phyloP scores from a whole-genome alignment of 305 asterid genomes.

The Plantago rigida region DNA sequence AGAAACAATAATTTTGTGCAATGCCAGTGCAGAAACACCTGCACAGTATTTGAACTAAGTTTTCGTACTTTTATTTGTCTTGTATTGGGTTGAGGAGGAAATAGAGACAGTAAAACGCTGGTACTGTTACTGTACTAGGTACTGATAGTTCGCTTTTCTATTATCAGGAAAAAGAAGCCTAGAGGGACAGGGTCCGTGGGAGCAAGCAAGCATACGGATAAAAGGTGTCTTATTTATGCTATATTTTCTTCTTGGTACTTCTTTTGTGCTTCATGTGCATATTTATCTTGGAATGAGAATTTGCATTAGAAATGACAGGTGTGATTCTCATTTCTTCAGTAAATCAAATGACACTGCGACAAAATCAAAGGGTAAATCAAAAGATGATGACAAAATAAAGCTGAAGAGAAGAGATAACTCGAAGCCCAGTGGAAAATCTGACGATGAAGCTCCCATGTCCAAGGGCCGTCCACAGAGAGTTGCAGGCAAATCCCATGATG shows the following conservation, averaged over 20 bases:
- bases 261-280: not conserved
- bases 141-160: constrained; percentile 25
- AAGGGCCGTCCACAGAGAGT: constrained; percentile 36
- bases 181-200: constrained; percentile 41
- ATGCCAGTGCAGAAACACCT: not conserved
- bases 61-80: not conserved
- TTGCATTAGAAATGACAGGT: constrained; percentile 21
- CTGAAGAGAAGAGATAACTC: constrained; percentile 25
- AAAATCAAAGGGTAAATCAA: constrained; percentile 43
- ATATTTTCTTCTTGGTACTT: not conserved
- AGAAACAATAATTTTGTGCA: not conserved
- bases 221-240: constrained; percentile 38
- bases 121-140: constrained; percentile 7
- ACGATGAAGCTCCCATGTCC: constrained; percentile 33
- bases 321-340: constrained; percentile 34
- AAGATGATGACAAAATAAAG: constrained; percentile 44
- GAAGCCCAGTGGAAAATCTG: constrained; percentile 39
- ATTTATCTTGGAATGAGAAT: not conserved
- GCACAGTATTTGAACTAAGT: not conserved
- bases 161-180: constrained; percentile 51
- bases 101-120: not conserved
- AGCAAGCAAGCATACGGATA: constrained; percentile 45
- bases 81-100: constrained; percentile 4
- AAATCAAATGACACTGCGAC: constrained; percentile 39
- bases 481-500: constrained; percentile 39